Conservation (phyloP, 208 protist genomes). For the Wallacemonas sp. region DNA sequence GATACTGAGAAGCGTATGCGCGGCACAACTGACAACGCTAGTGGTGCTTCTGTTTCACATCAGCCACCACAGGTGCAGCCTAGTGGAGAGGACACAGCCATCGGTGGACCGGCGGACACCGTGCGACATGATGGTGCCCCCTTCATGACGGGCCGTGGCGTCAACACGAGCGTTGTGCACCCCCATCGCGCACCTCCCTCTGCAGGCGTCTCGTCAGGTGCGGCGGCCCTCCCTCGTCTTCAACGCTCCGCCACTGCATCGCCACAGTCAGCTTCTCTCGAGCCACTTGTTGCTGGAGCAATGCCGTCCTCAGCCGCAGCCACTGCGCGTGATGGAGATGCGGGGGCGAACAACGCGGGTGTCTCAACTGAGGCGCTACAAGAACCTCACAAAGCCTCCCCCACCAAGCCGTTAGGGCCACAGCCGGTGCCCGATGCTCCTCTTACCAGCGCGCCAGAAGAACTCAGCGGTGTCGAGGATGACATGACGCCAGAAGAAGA, state of each 20-base stretch:
- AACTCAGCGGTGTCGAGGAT: constrained; percentile 10
- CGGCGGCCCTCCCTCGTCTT: constrained; percentile 31
- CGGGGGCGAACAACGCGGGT: neutral
- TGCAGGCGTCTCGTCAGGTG: neutral
- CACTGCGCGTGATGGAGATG: neutral
- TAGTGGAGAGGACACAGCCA: no score
- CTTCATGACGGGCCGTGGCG: no score
- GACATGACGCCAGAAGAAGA: neutral
- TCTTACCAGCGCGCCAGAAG: neutral
- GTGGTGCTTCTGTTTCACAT: no score
- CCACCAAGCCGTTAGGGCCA: constrained; percentile 4
- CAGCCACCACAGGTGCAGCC: no score
- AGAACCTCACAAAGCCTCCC: constrained; percentile 24
- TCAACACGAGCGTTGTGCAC: neutral
- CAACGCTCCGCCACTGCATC: constrained; percentile 32
- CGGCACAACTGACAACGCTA: no score
- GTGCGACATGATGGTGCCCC: no score
- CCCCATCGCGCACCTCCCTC: constrained; percentile 14
- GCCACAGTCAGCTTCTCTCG: neutral
- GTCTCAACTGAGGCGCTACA: constrained; percentile 8
- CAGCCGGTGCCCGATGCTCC: neutral
- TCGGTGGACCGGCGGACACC: no score
- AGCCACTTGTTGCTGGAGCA: constrained; percentile 6
- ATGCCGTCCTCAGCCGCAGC: neutral
- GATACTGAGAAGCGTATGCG: constrained; percentile 1